Evolutionary conservation across 2,329 filamentous ascomycete species (phyloP), one percentile per base, ranked within the genome.

Genomic region (Pseudopyrenochaeta lycopersici): DNA sequence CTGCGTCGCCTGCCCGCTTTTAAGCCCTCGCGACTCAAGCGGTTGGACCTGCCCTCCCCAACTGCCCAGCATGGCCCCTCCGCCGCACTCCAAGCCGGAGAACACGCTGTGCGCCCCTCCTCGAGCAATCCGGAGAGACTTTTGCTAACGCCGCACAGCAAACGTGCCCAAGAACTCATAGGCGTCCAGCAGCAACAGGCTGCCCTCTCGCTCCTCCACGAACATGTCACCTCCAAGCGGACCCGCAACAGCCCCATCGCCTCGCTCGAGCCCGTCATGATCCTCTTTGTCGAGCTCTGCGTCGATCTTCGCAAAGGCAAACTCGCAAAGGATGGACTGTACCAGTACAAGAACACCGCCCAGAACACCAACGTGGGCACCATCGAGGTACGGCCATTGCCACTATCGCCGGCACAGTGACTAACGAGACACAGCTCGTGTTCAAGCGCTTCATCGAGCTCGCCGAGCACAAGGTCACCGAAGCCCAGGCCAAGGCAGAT

Each of bases 261-360:
- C 63, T 96, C 93, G 48, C 83, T 99, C 74, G 95, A 99, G 87
- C 95, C 95, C 64, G 94, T 99, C 66, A 98, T 99, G 93, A 85
- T 98, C 79, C 89, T 97, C 66, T 89, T 99, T 75, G 94, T 99
- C 72, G 92, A 98, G 80, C 87, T 98, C 55, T 97, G 91, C 66
- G 95, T 99, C 72, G 94, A 98, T 74, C 88, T 97, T 72, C 92
- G 95, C 82, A 99, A 98, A 82, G 95, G 95, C 70, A 99, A 99
- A 81, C 86, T 95, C 57, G 95, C 94, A 78, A 99, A 99, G 85
- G 95, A 99, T 82, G 95, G 95, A 58, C 85, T 99, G 43, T 99
- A 98, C 79, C 95, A 97, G 79, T 99, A 99, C 86, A 99, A 99
- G 85, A 99, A 99, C 79, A 98, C 97, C 67, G 94, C 93, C 50